These are phyloP conservation scores for Spirogloea muscicola DNA, from an alignment of 139 green algal species.

Conservation along the genomic window DNA sequence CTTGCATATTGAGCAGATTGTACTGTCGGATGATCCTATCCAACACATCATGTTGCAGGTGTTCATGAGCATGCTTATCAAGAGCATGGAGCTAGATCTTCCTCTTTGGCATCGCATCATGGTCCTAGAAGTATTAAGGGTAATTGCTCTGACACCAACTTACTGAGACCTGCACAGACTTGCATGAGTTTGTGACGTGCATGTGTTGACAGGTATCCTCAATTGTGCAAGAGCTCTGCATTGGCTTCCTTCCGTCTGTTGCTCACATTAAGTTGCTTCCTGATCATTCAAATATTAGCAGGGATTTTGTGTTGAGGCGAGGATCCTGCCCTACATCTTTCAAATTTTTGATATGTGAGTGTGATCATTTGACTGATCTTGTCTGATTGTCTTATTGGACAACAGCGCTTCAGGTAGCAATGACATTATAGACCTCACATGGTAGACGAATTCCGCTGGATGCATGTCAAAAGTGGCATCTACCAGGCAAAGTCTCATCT, in stretches of 20 bases:
- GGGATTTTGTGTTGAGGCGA: constrained; percentile 37
- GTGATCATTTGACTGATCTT: not conserved
- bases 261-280: not conserved
- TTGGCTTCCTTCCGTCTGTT: not conserved
- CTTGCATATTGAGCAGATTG: not conserved
- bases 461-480: not conserved
- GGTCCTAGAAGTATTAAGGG: constrained; percentile 41
- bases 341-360: constrained; percentile 45
- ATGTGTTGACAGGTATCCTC: not conserved
- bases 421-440: not conserved
- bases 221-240: not conserved
- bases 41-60: constrained; percentile 18
- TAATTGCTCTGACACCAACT: not conserved
- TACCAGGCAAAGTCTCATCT: not conserved
- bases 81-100: constrained; percentile 43
- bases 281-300: not conserved
- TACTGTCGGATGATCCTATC: not conserved
- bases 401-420: not conserved
- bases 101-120: constrained; percentile 47
- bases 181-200: not conserved
- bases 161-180: not conserved
- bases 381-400: not conserved
- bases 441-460: not conserved
- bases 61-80: constrained; percentile 45
- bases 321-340: constrained; percentile 32